Base-by-base conservation (phyloP, 495 filamentous ascomycete species). In the Hyaloscypha hepaticicola region DNA sequence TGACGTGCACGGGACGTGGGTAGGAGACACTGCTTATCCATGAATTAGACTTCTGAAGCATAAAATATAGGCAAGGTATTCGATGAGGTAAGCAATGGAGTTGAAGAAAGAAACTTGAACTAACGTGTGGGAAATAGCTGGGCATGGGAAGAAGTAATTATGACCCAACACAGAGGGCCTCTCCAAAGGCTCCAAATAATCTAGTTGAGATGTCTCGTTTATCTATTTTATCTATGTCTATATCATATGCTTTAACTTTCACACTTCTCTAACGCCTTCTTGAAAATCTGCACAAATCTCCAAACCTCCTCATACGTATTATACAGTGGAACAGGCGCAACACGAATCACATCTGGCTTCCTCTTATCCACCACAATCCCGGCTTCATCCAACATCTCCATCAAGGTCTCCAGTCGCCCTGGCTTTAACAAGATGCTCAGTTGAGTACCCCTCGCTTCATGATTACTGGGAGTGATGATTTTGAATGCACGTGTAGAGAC, bases 261-360 rank as follows among this genome's bases (percentile, higher is more conserved):
- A 55, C 21, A 66, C 64, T 65, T 52, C n/a, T 74, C 67, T 62
- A 88, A 69, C 21, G 83, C 87, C 24, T 64, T 60, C 22, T 74
- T 76, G 60, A 91, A 85, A 27, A 80, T 84, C 66, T 84, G 77
- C 22, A 88, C 88, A 75, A 97, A 98, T 19, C 78, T 73, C 79
- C 88, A 91, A 24, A 93, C 90, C 69, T 99, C 95, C 60, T 75
- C 74, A 74, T 88, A 97, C 0, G 83, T 87, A 74, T 96, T 97
- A 76, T 96, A 99, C 65, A 98, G 70, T 45, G 95, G 93, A 29
- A 91, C 87, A 1, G 95, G 94, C n/a, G 93, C 92, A n/a, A 97
- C 89, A 6, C 95, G 80, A 41, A 99, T 84, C 26, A 99, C 95
- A 76, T 96, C 87, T 22, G 95, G 95, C 72, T 87, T 88, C 69